Evolutionary conservation across 164 flowering plant genomes (phyloP).

Genomic region (Tetracentron sinense): DNA sequence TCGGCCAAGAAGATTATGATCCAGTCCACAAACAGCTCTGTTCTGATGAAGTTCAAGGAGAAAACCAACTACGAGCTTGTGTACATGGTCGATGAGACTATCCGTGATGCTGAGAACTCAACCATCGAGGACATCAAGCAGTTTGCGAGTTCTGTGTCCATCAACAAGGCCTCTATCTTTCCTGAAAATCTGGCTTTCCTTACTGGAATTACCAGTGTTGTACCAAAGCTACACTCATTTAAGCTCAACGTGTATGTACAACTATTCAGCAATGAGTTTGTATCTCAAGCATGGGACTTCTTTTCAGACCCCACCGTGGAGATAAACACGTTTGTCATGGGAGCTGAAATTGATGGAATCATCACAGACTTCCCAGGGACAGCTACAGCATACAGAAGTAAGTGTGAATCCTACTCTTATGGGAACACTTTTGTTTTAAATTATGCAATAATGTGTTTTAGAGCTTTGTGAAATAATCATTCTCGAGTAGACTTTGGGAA

Average conservation of each 20-base stretch:
- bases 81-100: conserved; percentile 51
- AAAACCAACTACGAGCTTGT: conserved; percentile 51
- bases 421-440: not conserved
- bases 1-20: conserved; percentile 42
- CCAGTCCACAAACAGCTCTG: conserved; percentile 32
- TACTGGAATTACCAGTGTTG: conserved; percentile 37
- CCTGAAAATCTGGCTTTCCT: conserved; percentile 31
- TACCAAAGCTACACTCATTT: conserved; percentile 43
- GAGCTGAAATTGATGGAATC: conserved; percentile 52
- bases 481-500: too few relatives aligned
- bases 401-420: conserved; percentile 24
- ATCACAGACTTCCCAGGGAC: conserved; percentile 69
- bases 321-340: conserved; percentile 49
- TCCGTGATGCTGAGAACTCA: conserved; percentile 41
- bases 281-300: conserved; percentile 86
- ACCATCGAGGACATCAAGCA: conserved; percentile 57
- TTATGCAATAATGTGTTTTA: too few relatives aligned
- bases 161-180: conserved; percentile 53
- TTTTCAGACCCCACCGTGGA: conserved; percentile 77
- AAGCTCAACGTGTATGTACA: conserved; percentile 60
- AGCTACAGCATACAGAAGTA: conserved; percentile 67
- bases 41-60: conserved; percentile 45
- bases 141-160: conserved; percentile 66
- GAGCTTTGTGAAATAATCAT: too few relatives aligned
- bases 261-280: conserved; percentile 77